phyloP scores from a whole-genome alignment of 2,329 filamentous ascomycete genomes.

The Simplicillium sp. region DNA sequence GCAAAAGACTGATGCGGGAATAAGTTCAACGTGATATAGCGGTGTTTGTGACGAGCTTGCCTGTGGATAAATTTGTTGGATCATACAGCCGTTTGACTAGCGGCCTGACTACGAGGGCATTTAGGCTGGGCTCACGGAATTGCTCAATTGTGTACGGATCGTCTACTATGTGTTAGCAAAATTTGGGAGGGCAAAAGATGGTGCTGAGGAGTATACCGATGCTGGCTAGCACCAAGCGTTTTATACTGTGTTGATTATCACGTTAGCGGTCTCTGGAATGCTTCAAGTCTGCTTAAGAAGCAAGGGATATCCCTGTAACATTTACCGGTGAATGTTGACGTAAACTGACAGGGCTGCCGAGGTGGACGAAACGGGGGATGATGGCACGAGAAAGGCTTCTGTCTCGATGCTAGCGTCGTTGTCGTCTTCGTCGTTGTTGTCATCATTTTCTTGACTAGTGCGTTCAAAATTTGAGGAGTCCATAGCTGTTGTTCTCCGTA shows the following conservation, averaged over 20 bases:
- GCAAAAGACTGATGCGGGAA: slow-evolving; percentile 57
- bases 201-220: slow-evolving; percentile 6
- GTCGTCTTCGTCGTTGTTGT: background rate
- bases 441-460: no score
- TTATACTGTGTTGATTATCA: slow-evolving; percentile 4
- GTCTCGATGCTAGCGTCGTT: background rate
- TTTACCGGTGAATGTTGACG: slow-evolving; percentile 9
- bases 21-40: slow-evolving; percentile 1
- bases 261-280: background rate
- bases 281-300: no score
- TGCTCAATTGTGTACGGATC: slow-evolving; percentile 40
- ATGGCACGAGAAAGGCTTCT: background rate
- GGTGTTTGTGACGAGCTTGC: slow-evolving; percentile 22
- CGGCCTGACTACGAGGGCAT: slow-evolving; percentile 51
- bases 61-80: slow-evolving; percentile 49
- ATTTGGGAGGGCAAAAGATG: background rate
- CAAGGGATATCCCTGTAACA: background rate
- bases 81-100: slow-evolving; percentile 56
- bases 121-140: slow-evolving; percentile 55
- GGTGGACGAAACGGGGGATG: background rate
- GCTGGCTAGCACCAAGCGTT: slow-evolving; percentile 8
- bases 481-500: no score
- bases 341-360: slow-evolving; percentile 4
- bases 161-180: slow-evolving; percentile 11
- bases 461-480: no score